Evolutionary conservation across 73 alveolate genomes (phyloP), one percentile per base, ranked within the genome.

Genomic region (Symbiodinium pilosum): DNA sequence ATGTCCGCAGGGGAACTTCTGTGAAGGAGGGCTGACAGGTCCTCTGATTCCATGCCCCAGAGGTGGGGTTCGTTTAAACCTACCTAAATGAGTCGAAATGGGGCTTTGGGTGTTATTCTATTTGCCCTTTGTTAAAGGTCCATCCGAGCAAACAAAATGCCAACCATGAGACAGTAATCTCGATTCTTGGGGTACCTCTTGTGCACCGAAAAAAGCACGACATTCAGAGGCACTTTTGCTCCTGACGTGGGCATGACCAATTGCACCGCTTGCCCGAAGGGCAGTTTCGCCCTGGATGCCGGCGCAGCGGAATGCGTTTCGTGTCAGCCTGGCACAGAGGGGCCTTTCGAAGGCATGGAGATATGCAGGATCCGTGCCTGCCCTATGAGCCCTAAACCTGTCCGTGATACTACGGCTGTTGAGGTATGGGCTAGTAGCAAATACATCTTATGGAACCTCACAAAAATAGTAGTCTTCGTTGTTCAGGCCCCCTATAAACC

Each of bases 341-440:
- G 83, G 83, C 93, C 93, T 4, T 30, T n/a, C 38, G 93, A 86
- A 86, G 93, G 93, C 30, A 86, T 86, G 93, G 93, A 86, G 52
- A 86, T 38, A 1, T 86, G 93, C 52, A 32, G 59, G 59, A 47
- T 47, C 59, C 59, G 59, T n/a, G n/a, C 59, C 14, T 14, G 59
- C 59, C 59, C 14, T 47, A 6, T 14, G 59, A 47, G 59, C 6
- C 59, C 14, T 14, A 9, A 47, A 47, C 59, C n/a, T n/a, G n/a
- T n/a, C n/a, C n/a, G n/a, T n/a, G n/a, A n/a, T n/a, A n/a, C n/a
- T n/a, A n/a, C n/a, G n/a, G n/a, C n/a, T n/a, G n/a, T n/a, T n/a
- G n/a, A n/a, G n/a, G n/a, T n/a, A n/a, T n/a, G n/a, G n/a, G n/a
- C n/a, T n/a, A n/a, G n/a, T n/a, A n/a, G n/a, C n/a, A n/a, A n/a